phyloP scores from a whole-genome alignment of 2,329 filamentous ascomycete species.

The Pyrenophora graminea region DNA sequence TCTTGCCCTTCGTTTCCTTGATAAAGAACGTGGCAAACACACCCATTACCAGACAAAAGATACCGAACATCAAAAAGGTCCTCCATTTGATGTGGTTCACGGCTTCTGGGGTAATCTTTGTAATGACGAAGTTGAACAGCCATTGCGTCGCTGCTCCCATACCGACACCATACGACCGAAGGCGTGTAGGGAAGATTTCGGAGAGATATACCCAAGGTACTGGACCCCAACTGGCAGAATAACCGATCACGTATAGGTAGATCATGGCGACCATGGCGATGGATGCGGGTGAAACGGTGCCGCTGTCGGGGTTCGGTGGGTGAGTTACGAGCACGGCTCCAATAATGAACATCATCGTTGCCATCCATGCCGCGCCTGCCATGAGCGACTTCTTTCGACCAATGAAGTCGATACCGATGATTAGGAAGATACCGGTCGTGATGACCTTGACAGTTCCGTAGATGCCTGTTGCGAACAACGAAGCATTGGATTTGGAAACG shows the following conservation, averaged over 20 bases:
- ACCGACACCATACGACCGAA: conserved; percentile 68
- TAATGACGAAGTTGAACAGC: conserved; percentile 73
- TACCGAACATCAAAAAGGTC: conserved; percentile 55
- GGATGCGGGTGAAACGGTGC: conserved; percentile 52
- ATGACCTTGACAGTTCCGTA: conserved; percentile 77
- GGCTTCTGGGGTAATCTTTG: conserved; percentile 67
- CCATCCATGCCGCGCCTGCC: conserved; percentile 66
- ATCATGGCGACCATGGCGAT: conserved; percentile 72
- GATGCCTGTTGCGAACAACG: conserved; percentile 47
- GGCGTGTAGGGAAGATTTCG: conserved; percentile 75
- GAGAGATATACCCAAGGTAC: conserved; percentile 75
- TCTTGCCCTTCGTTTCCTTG: conserved; percentile 52
- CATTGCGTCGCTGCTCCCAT: conserved; percentile 73
- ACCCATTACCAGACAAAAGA: conserved; percentile 50
- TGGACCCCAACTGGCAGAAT: conserved; percentile 72
- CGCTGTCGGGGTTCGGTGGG: conserved; percentile 29
- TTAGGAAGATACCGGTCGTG: conserved; percentile 69
- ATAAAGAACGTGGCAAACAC: conserved; percentile 53
- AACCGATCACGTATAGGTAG: conserved; percentile 74
- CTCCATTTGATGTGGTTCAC: conserved; percentile 53
- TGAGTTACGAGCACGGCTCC: conserved; percentile 60
- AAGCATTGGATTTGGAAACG: conserved; percentile 51
- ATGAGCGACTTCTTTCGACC: conserved; percentile 68
- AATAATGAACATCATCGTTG: conserved; percentile 67
- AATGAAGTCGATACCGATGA: conserved; percentile 69